phyloP scores from a whole-genome alignment of 1,284 basidiomycete species.

The Heterobasidion parviporum region DNA sequence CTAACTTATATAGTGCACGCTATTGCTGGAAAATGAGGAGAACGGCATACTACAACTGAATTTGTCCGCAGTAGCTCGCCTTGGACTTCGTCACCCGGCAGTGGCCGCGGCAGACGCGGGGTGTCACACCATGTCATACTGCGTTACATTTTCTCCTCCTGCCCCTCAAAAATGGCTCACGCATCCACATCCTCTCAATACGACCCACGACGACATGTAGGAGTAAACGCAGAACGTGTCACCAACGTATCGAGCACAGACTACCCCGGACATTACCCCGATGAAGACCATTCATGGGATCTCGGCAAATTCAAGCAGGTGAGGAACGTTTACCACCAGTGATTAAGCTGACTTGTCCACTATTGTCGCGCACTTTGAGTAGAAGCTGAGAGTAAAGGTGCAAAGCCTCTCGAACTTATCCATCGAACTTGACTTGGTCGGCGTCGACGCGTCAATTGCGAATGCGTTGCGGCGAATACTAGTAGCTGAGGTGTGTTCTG shows the following conservation, averaged over 20 bases:
- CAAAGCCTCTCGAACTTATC: slow-evolving; percentile 74
- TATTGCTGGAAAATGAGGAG: no score
- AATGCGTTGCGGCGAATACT: slow-evolving; percentile 91
- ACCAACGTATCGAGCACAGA: slow-evolving; percentile 79
- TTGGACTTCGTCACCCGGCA: background rate
- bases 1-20: no score
- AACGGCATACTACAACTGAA: no score
- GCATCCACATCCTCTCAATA: slow-evolving; percentile 12
- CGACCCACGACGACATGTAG: slow-evolving; percentile 39
- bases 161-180: slow-evolving; percentile 5
- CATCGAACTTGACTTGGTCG: slow-evolving; percentile 93
- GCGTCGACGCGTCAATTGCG: slow-evolving; percentile 93
- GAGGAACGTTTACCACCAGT: background rate
- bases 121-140: background rate
- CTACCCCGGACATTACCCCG: slow-evolving; percentile 81
- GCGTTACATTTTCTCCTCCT: background rate
- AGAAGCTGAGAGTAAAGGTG: slow-evolving; percentile 72
- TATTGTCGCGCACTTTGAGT: slow-evolving; percentile 14
- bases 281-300: slow-evolving; percentile 81
- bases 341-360: background rate
- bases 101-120: background rate
- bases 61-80: no score
- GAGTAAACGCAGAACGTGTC: slow-evolving; percentile 64
- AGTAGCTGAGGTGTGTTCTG: slow-evolving; percentile 76
- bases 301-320: slow-evolving; percentile 68